Evolutionary conservation across 225 moss, liverwort and hornwort species (phyloP).

Genomic region (Bryum argenteum): DNA sequence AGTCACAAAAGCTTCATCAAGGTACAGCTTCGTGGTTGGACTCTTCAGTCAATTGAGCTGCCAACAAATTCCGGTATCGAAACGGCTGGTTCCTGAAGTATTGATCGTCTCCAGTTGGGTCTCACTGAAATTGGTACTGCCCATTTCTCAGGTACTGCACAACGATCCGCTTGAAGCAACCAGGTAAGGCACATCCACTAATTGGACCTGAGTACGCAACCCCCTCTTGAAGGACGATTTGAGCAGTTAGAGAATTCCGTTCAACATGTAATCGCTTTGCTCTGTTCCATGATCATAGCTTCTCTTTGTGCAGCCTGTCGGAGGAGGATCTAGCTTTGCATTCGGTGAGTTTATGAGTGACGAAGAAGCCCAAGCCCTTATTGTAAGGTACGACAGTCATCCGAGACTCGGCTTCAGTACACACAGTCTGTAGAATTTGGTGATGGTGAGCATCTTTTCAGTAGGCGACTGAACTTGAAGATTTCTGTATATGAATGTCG

Average conservation of each 20-base stretch:
- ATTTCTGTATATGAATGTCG: background rate
- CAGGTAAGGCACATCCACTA: background rate
- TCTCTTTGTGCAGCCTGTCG: slow-evolving; percentile 24
- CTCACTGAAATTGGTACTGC: background rate
- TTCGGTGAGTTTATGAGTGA: slow-evolving; percentile 20
- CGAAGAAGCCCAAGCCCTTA: slow-evolving; percentile 22
- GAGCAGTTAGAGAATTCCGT: background rate
- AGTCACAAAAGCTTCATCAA: slow-evolving; percentile 20
- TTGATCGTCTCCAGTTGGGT: background rate
- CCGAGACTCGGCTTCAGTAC: background rate
- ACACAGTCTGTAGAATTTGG: background rate
- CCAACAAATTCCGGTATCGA: background rate
- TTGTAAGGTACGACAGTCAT: slow-evolving; percentile 9
- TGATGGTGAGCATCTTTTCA: slow-evolving; percentile 1
- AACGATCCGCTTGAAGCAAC: slow-evolving; percentile 4
- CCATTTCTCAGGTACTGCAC: slow-evolving; percentile 1
- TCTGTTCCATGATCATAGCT: background rate
- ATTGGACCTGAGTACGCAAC: background rate
- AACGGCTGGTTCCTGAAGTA: background rate
- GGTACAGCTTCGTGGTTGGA: slow-evolving; percentile 8
- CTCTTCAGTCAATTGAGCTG: slow-evolving; percentile 12
- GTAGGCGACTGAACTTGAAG: background rate
- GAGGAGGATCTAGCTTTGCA: slow-evolving; percentile 21
- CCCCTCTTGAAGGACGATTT: background rate
- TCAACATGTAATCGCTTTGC: background rate